Percentiles rank a stretch among this genome's conserved stretches.
phyloP scores from a whole-genome alignment of 352 stramenopile genomes.

The Pythium aristosporum region DNA sequence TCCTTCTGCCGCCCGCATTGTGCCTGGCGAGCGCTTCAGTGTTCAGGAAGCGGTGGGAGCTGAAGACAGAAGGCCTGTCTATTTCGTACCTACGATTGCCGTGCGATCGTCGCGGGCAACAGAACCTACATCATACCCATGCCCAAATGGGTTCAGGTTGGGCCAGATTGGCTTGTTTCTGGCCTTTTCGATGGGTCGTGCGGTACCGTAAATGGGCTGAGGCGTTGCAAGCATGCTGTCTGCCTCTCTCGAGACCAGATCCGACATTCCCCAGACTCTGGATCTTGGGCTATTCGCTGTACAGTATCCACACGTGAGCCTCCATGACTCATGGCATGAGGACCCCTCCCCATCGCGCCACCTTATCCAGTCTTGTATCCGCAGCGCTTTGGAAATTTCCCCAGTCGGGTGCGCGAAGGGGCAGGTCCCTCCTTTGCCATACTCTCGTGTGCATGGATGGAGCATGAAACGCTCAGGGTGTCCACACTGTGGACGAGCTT shows the following conservation, averaged over 20 bases:
- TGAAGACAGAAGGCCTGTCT: neutral
- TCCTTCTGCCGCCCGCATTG: neutral
- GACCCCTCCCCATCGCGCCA: no score
- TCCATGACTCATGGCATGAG: no score
- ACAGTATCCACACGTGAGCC: no score
- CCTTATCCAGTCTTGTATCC: no score
- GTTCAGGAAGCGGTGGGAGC: neutral
- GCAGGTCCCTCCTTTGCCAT: neutral
- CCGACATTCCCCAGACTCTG: no score
- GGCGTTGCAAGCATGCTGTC: no score
- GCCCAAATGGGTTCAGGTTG: slow-evolving; percentile 3
- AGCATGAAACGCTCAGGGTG: slow-evolving; percentile 9
- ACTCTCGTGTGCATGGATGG: slow-evolving; percentile 5
- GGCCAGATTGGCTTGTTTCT: slow-evolving; percentile 1
- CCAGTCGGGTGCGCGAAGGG: neutral
- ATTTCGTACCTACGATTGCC: slow-evolving; percentile 5
- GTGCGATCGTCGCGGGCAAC: no score
- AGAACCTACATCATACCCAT: no score
- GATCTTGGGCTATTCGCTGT: no score
- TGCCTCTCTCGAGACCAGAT: no score
- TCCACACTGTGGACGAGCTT: no score
- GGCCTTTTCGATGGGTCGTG: slow-evolving; percentile 10
- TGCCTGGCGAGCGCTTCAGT: neutral
- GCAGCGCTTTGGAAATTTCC: no score
- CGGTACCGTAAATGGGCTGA: neutral